Conservation (phyloP, 352 stramenopile species). For the Elongisporangium undulatum region DNA sequence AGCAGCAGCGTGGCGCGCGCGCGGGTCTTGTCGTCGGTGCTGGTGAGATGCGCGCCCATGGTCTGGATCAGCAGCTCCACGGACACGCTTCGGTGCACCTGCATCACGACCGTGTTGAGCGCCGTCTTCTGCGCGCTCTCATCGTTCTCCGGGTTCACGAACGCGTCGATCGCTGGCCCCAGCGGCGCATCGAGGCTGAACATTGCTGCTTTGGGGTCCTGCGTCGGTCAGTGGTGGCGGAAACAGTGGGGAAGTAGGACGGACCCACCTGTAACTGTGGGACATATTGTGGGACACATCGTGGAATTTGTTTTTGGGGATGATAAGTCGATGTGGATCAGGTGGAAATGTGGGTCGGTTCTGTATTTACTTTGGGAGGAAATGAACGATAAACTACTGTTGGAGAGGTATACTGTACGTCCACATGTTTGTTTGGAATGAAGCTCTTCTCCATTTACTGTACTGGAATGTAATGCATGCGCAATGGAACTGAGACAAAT, state of each 20-base stretch:
- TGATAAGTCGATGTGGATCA: neutral
- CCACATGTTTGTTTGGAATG: neutral
- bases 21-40: conserved; percentile 73
- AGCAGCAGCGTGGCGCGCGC: conserved; percentile 78
- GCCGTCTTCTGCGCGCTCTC: conserved; percentile 80
- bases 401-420: too few species aligned
- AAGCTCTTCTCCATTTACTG: neutral
- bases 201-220: conserved; percentile 25
- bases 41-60: conserved; percentile 69
- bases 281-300: neutral
- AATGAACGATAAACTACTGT: too few species aligned
- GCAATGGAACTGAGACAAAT: too few species aligned
- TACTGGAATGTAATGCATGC: too few species aligned
- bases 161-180: conserved; percentile 79
- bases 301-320: neutral
- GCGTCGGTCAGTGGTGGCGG: neutral
- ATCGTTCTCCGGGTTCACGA: conserved; percentile 83
- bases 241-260: neutral
- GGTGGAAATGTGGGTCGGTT: neutral
- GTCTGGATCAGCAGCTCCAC: conserved; percentile 81
- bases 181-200: conserved; percentile 84
- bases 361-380: too few species aligned
- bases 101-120: conserved; percentile 87
- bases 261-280: neutral
- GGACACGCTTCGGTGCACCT: conserved; percentile 70